Evolutionary conservation across 768 basidiomycete species (phyloP).

Genomic region (Boletus edulis): DNA sequence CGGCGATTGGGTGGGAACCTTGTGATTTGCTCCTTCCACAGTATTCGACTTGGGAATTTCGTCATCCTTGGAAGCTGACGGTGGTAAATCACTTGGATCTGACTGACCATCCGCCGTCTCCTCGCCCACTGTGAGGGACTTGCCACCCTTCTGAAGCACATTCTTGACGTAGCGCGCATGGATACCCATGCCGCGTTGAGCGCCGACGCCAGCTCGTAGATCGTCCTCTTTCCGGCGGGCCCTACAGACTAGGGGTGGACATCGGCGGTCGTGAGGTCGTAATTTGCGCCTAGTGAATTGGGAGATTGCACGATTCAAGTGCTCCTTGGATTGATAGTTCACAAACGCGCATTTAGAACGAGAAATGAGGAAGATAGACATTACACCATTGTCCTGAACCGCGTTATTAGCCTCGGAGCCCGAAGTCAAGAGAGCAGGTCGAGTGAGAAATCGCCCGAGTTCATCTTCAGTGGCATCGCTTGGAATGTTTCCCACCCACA

Average conservation of each 20-base stretch:
- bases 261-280: slow-evolving; percentile 67
- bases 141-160: slow-evolving; percentile 39
- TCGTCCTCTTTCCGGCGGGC: slow-evolving; percentile 82
- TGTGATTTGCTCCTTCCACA: background rate
- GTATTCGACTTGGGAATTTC: slow-evolving; percentile 16
- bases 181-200: slow-evolving; percentile 82
- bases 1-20: slow-evolving; percentile 39
- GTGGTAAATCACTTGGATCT: slow-evolving; percentile 10
- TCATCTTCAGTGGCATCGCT: slow-evolving; percentile 81
- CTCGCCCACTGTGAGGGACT: slow-evolving; percentile 9
- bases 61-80: slow-evolving; percentile 41
- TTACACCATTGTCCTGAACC: slow-evolving; percentile 48
- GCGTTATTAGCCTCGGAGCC: background rate
- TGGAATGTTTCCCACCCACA: slow-evolving; percentile 96
- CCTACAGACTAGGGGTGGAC: slow-evolving; percentile 80
- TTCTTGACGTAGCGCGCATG: slow-evolving; percentile 82
- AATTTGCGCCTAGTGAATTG: slow-evolving; percentile 72
- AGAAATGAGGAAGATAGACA: slow-evolving; percentile 90
- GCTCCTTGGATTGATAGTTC: slow-evolving; percentile 69
- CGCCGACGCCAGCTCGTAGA: slow-evolving; percentile 85
- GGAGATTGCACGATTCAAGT: slow-evolving; percentile 64
- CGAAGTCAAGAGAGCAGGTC: slow-evolving; percentile 17
- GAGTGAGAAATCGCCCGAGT: slow-evolving; percentile 80
- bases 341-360: slow-evolving; percentile 94
- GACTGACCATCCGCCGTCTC: background rate